Base-by-base conservation (phyloP, 1,284 basidiomycete genomes). In the Somion occarium region DNA sequence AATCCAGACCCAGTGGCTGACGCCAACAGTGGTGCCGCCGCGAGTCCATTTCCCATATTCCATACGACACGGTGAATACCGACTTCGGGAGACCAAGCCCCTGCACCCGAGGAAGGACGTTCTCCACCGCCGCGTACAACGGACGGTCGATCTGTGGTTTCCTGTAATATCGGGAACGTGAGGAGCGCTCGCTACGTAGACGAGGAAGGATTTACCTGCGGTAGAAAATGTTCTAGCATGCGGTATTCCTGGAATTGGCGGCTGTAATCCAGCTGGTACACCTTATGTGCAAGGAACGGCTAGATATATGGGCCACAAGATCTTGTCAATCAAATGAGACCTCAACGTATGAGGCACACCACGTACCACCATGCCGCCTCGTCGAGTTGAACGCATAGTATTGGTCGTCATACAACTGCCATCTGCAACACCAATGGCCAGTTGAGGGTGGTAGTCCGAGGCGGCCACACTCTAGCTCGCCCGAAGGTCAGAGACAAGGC, bases 251-350 rank as follows among this genome's bases (percentile, higher is more conserved):
- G 78, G 0, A 78, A 78, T 15, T 75, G 78, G 20, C 83, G 80
- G 61, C 82, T 91, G 61, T 90, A 92, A 69, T 97, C 94, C 48
- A 98, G 74, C 60, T 91, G 89, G 61, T 83, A 97, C 12, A 95
- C 75, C 57, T 84, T 87, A 62, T 93, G 85, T 13, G 79, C 73
- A 48, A 91, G 80, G 60, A 90, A 82, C 0, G 88, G 86, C 89
- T 93, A 56, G 30, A 34, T 7, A 12, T 54, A 2, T 15, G 30
- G 7, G 30, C 30, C 15, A 15, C 30, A 15, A 34, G 30, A 34
- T 22, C 44, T 45, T 47, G 50, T 18, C 43, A 26, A 46, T 27
- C 20, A n/a, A n/a, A 9, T 38, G 12, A 13, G 18, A 22, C 24
- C 7, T 12, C 26, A 26, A 20, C 19, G 15, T 5, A 12, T 19